These are phyloP conservation scores for Lactifluus rugatus DNA, from an alignment of 768 basidiomycete species.

Conservation along the genomic window DNA sequence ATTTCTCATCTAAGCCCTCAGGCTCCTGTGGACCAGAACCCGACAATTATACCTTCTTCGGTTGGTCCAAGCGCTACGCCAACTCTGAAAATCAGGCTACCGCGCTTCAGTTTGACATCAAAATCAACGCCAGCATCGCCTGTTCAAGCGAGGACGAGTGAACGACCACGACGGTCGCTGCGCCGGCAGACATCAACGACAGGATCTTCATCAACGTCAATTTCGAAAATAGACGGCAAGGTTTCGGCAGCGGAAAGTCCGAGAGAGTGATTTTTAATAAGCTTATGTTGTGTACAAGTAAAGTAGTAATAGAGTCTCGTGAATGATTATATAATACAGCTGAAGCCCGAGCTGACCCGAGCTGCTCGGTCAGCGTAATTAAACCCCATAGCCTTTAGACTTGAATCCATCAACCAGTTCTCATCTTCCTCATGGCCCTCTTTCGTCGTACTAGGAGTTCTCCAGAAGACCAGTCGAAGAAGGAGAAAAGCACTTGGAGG, in stretches of 20 bases:
- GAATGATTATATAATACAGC: constrained; percentile 7
- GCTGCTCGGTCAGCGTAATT: not conserved
- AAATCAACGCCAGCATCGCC: constrained; percentile 10
- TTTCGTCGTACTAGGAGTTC: constrained; percentile 27
- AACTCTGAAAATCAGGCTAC: constrained; percentile 16
- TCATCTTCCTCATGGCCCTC: constrained; percentile 22
- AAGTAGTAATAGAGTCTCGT: too few relatives aligned
- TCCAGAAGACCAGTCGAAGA: constrained; percentile 41
- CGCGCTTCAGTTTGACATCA: constrained; percentile 9
- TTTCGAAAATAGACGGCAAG: constrained; percentile 10
- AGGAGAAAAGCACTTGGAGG: constrained; percentile 80
- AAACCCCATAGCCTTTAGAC: too few relatives aligned
- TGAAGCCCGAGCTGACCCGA: not conserved
- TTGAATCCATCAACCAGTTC: too few relatives aligned
- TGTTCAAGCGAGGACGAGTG: constrained; percentile 2
- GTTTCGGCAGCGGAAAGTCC: constrained; percentile 11
- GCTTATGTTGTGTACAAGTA: not conserved
- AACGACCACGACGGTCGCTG: constrained; percentile 14
- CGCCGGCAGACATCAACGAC: constrained; percentile 16
- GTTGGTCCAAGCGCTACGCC: not conserved
- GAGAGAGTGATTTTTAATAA: constrained; percentile 7
- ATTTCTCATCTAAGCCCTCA: not conserved
- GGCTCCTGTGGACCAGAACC: not conserved
- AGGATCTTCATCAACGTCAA: constrained; percentile 15
- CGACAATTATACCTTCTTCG: constrained; percentile 4